phyloP scores from a whole-genome alignment of 768 basidiomycete genomes.

The Agaricus bisporus region DNA sequence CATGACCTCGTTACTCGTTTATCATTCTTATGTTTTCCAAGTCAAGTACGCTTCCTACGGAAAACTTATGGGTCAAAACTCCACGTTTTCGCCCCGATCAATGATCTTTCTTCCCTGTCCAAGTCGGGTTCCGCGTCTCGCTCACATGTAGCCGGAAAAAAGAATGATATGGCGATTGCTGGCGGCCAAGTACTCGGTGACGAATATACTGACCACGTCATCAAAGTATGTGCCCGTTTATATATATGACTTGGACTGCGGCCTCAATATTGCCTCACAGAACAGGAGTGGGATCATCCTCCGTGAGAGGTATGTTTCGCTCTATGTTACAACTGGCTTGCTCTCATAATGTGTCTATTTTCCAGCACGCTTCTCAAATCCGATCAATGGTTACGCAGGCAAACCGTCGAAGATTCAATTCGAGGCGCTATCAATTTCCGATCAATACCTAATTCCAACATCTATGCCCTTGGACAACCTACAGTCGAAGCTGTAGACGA shows the following conservation, averaged over 20 bases:
- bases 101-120: constrained; percentile 80
- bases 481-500: constrained; percentile 81
- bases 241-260: too few relatives aligned
- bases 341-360: neutral
- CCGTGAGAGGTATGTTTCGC: constrained; percentile 60
- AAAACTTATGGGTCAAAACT: constrained; percentile 75
- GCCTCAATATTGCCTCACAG: constrained; percentile 26
- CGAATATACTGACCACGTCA: constrained; percentile 92
- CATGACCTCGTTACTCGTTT: neutral
- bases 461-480: constrained; percentile 93
- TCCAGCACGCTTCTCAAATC: constrained; percentile 82
- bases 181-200: constrained; percentile 89
- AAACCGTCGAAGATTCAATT: constrained; percentile 59
- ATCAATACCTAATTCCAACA: constrained; percentile 68
- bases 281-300: constrained; percentile 93
- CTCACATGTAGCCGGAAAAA: constrained; percentile 58
- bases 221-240: constrained; percentile 49
- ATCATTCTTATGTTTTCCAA: constrained; percentile 3
- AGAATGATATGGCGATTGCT: constrained; percentile 65
- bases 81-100: constrained; percentile 88
- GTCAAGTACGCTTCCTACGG: constrained; percentile 83
- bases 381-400: constrained; percentile 80
- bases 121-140: constrained; percentile 55
- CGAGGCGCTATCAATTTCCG: constrained; percentile 96
- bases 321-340: neutral